Base-by-base conservation (phyloP, 306 rosid genomes). In the Clitoria ternatea region DNA sequence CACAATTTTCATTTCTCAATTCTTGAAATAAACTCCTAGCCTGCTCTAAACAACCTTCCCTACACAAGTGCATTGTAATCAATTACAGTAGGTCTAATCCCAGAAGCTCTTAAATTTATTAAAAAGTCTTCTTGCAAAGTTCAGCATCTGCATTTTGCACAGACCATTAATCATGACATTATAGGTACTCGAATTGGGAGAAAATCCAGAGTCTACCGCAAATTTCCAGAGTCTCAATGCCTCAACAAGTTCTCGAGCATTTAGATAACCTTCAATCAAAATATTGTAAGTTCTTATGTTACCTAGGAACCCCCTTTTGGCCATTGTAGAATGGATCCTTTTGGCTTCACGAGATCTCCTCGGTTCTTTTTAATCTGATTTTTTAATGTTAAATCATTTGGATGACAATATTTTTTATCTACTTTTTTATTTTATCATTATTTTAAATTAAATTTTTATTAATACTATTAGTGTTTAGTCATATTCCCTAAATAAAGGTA, bases 71-170 rank as follows among this genome's bases (percentile, higher is more conserved):
- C 55, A 47, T 94, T 94, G 80, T 84, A 89, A 75, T 85, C 94
- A 60, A 30, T 26, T 24, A 73, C 75, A 5, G 79, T 32, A 35
- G 92, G 97, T 61, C 54, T 81, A 79, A 80, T 62, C 72, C 94
- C 94, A 72, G 81, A 81, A 67, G 47, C 79, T 76, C n/a, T 75
- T 82, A 80, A 44, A 84, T 70, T 85, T 89, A 66, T 15, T 35
- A 56, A 93, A 81, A 60, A 94, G 78, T 56, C 97, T 97, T 81
- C 73, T 90, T 44, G 95, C 98, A 56, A 94, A 42, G 19, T 71
- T 81, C 47, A 85, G 77, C 75, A 90, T 74, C 35, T 84, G 88
- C 85, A 79, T 84, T 76, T 86, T 85, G 85, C 98, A 94, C 60
- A 94, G 79, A 68, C 98, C 98, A 80, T 76, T 80, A 47, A 94